Conservation (phyloP, 306 rosid species). For the Glycyrrhiza uralensis region DNA sequence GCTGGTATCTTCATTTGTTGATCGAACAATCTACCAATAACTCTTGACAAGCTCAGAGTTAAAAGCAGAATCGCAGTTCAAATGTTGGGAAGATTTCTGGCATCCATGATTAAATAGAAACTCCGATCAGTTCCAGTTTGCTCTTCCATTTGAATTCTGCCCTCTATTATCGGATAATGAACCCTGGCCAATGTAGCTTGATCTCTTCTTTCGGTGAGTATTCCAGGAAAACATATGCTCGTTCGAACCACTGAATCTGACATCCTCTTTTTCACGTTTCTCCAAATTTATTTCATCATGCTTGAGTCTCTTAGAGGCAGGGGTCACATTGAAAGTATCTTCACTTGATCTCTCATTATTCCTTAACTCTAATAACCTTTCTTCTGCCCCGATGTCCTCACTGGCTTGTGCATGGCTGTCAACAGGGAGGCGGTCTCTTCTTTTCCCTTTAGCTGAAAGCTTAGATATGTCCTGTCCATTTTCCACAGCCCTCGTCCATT, state of each 20-base stretch:
- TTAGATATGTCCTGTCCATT: conserved; percentile 69
- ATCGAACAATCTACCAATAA: conserved; percentile 12
- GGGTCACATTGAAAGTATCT: conserved; percentile 46
- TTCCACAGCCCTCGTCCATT: conserved; percentile 96
- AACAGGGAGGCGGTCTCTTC: conserved; percentile 44
- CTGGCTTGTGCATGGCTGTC: conserved; percentile 46
- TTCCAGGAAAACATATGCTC: conserved; percentile 70
- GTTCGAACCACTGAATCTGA: conserved; percentile 50
- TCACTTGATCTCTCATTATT: conserved; percentile 58
- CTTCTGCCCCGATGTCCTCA: conserved; percentile 40
- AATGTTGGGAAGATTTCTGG: neutral
- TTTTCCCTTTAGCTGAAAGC: conserved; percentile 53
- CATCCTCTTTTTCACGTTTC: conserved; percentile 45
- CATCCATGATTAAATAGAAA: conserved; percentile 12
- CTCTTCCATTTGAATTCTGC: conserved; percentile 67
- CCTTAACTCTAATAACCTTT: conserved; percentile 38
- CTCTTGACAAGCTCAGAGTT: neutral
- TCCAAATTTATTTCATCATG: conserved; percentile 44
- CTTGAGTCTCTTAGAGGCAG: conserved; percentile 57
- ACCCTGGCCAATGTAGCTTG: conserved; percentile 58
- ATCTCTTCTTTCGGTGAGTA: conserved; percentile 79
- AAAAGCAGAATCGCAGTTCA: conserved; percentile 21
- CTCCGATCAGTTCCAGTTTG: conserved; percentile 56
- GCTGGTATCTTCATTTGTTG: conserved; percentile 25
- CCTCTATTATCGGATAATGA: conserved; percentile 63